Base-by-base conservation (phyloP, 768 basidiomycete genomes). In the Russula compacta region DNA sequence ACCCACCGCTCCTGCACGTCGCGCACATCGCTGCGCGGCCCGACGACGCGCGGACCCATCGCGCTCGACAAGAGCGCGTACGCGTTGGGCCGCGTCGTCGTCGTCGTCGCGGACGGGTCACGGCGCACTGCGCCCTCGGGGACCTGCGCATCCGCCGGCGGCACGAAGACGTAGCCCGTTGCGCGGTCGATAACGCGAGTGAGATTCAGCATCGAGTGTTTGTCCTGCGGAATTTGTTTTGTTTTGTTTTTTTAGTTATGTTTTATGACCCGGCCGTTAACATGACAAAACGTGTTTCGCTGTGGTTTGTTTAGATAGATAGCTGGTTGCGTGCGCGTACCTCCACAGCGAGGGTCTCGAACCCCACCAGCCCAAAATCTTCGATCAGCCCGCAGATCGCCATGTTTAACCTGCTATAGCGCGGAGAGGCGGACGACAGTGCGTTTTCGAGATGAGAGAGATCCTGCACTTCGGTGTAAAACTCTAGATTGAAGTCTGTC, bases 391-490 rank as follows among this genome's bases (percentile, higher is more conserved):
- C 93, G 60, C 92, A 88, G 70, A 98, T 85, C 0, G 89, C 87
- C 80, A 88, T 84, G 71, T 98, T 98, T 48, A 99, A 74, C 8
- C 85, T 84, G 0, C 81, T 75, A 67, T 84, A 97, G 42, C 85
- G 84, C 1, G 86, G 83, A 0, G 87, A 81, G 1, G 83, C 70
- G 0, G 83, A 77, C 17, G 81, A 78, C 15, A 98, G 81, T 0
- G 83, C 75, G 64, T 86, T 86, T 65, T 91, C 83, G 21, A 99
- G 82, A 71, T 98, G 87, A 1, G 87, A 86, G 0, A 99, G 79
- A 70, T 99, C 95, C 73, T 97, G 94, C 0, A 97, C 97, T 73
- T 99, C 94, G 44, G 97, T 98, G 72, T 98, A 98, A 72, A 90
- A 99, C 66, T 93, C 91, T 33, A 99, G 85, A 69, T 95, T 97